These are phyloP conservation scores for Stachybotrys chartarum DNA, from an alignment of 2,329 filamentous ascomycete species.

Conservation along the genomic window DNA sequence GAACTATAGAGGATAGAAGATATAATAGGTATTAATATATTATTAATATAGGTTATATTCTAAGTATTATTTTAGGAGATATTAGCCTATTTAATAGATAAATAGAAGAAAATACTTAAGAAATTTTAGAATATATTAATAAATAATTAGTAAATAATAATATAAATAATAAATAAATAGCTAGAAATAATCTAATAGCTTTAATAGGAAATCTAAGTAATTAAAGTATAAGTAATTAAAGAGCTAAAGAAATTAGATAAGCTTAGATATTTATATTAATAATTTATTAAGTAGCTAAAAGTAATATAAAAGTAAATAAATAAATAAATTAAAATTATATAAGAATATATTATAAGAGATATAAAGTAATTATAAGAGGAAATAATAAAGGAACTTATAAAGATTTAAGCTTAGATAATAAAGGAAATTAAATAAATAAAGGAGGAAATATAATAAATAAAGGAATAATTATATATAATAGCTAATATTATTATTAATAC, in stretches of 20 bases:
- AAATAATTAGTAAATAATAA: not conserved
- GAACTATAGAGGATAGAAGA: not conserved
- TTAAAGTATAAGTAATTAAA: not conserved
- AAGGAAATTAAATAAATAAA: not conserved
- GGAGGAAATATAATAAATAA: not conserved
- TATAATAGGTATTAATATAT: not conserved
- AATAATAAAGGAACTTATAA: too few species aligned
- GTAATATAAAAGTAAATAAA: too few species aligned
- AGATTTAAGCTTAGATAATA: not conserved
- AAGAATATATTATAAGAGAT: too few species aligned
- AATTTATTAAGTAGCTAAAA: too few species aligned
- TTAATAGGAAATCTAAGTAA: constrained; percentile 3
- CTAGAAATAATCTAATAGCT: constrained; percentile 3
- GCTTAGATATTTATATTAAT: too few species aligned
- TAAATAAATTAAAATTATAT: too few species aligned
- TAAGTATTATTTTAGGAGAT: constrained; percentile 1
- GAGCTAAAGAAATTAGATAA: constrained; percentile 2
- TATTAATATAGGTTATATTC: constrained; percentile 1
- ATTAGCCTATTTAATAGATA: constrained; percentile 1
- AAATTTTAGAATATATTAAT: constrained; percentile 1
- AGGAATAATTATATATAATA: not conserved
- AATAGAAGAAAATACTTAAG: constrained; percentile 4
- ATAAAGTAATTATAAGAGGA: too few species aligned
- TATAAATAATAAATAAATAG: not conserved
- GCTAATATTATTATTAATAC: too few species aligned